Conservation (phyloP, 352 stramenopile genomes). For the Phytophthora colocasiae region DNA sequence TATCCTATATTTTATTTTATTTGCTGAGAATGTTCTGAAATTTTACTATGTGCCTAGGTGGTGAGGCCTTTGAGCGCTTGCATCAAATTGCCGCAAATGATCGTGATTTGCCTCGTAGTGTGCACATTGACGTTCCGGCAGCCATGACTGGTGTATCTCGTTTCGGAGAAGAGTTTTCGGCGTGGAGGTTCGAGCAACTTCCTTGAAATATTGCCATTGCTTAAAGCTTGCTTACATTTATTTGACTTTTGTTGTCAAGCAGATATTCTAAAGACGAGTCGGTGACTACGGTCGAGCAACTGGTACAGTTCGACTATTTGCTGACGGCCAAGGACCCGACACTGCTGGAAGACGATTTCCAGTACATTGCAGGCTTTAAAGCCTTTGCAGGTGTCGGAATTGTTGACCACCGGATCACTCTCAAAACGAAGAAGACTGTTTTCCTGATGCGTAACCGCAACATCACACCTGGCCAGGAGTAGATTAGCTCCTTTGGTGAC, state of each 20-base stretch:
- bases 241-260: not conserved
- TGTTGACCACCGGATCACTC: conserved; percentile 40
- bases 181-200: conserved; percentile 63
- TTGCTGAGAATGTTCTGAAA: conserved; percentile 3
- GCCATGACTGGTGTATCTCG: conserved; percentile 96
- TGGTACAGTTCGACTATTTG: conserved; percentile 69
- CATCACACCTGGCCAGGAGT: conserved; percentile 3
- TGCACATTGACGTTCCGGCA: conserved; percentile 94
- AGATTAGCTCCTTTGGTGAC: not conserved
- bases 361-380: conserved; percentile 55
- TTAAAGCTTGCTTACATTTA: not conserved
- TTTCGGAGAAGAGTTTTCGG: conserved; percentile 82
- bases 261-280: conserved; percentile 87
- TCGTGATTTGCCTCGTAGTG: conserved; percentile 39
- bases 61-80: conserved; percentile 67
- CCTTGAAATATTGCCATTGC: not conserved
- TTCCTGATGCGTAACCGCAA: conserved; percentile 64
- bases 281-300: conserved; percentile 48
- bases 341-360: conserved; percentile 48
- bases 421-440: conserved; percentile 60
- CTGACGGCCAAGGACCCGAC: conserved; percentile 56
- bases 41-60: conserved; percentile 43
- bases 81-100: conserved; percentile 55
- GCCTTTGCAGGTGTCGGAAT: conserved; percentile 54
- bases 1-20: not conserved